Evolutionary conservation across 805 yeast genomes (phyloP), one percentile per base, ranked within the genome.

Genomic region (Saccharomyces paradoxus): DNA sequence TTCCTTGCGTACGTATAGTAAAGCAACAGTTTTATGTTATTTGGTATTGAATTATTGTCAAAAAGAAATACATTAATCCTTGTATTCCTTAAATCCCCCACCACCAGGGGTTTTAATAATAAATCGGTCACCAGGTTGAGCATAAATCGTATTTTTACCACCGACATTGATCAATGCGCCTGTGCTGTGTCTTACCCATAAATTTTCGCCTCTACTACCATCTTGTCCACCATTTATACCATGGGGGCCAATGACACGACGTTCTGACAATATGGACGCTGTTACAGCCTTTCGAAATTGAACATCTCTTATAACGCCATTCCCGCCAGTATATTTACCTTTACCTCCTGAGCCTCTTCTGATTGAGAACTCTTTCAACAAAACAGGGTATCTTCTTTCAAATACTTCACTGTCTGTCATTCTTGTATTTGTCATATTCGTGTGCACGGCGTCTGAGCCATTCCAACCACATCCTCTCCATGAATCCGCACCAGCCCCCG

Each of bases 351-450:
- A 86, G 0, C 81, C 81, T 5, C 64, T 50, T 58, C 97, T 79
- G 22, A 90, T 75, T 0, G 87, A 76, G 62, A 86, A 91, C 64
- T 87, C 85, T 55, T 79, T 81, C 31, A 90, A 70, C 8, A 90
- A 71, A 7, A 88, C 91, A 0, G 97, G 97, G 64, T 90, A 90
- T 52, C 97, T 75, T 67, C 86, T 84, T 68, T 90, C 97, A 65
- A 90, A 84, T 12, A 90, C 79, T 70, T 90, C 97, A 5, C 90
- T 84, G 67, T 90, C 97, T 0, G 97, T 90, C 70, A 90, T 88
- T 64, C 96, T 78, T 1, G 97, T 90, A 70, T 90, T 90, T 28
- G 97, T 91, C 84, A 92, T 90, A 68, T 90, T 94, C 5, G 95
- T 87, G 64, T 90, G 97, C 2, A 90, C 95, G n/a, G 89, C 96